Evolutionary conservation across 23 red algal species (phyloP).

Genomic region (Gracilariopsis chorda): DNA sequence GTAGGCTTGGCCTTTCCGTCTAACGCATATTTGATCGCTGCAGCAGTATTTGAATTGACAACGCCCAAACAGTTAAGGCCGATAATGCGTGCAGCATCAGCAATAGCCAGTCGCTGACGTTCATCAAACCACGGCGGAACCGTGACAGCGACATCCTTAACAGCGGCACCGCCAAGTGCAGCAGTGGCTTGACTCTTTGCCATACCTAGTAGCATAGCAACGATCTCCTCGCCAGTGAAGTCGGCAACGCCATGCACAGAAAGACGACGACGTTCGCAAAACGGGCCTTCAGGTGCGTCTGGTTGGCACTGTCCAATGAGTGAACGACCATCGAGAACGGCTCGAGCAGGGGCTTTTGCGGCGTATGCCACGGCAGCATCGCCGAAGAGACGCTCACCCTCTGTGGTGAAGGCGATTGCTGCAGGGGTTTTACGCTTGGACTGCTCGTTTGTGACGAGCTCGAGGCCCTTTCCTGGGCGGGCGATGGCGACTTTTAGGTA

Average conservation of each 20-base stretch:
- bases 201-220: slow-evolving; percentile 76
- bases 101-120: slow-evolving; percentile 59
- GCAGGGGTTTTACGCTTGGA: slow-evolving; percentile 94
- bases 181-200: slow-evolving; percentile 34
- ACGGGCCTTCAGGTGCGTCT: background rate
- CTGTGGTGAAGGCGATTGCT: slow-evolving; percentile 84
- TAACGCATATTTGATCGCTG: slow-evolving; percentile 84
- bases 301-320: slow-evolving; percentile 41
- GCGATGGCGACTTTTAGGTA: slow-evolving; percentile 70
- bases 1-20: slow-evolving; percentile 71
- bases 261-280: slow-evolving; percentile 3
- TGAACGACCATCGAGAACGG: slow-evolving; percentile 59
- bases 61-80: slow-evolving; percentile 78
- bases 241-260: slow-evolving; percentile 1
- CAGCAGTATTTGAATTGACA: slow-evolving; percentile 82
- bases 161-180: slow-evolving; percentile 36
- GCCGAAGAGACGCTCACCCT: slow-evolving; percentile 92
- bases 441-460: slow-evolving; percentile 87
- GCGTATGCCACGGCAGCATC: slow-evolving; percentile 82
- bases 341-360: slow-evolving; percentile 60
- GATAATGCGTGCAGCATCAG: slow-evolving; percentile 69
- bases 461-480: slow-evolving; percentile 76
- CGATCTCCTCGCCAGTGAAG: slow-evolving; percentile 66
- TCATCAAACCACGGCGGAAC: slow-evolving; percentile 85
- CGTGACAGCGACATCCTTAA: slow-evolving; percentile 78